Base-by-base conservation (phyloP, 192 early-diverging fungal genomes). In the Backusella parvicylindrica region DNA sequence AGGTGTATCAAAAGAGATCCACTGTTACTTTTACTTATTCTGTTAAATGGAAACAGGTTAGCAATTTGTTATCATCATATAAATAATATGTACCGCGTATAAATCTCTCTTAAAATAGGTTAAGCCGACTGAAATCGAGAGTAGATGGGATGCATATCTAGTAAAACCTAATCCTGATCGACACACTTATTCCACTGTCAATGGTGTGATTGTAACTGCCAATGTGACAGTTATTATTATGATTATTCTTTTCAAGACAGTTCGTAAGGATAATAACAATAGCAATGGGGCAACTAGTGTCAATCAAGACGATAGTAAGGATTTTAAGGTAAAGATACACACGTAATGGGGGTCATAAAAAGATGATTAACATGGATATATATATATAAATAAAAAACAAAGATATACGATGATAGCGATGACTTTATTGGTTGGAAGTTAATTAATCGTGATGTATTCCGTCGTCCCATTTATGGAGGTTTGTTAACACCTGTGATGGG, bases 371-470 rank as follows among this genome's bases (percentile, higher is more conserved):
- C 15, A 15, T 11, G 0, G 12, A 32, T 13, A 16, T 60, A 7
- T 60, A 26, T 8, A 28, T 60, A 23, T 60, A 23, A 38, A 38
- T 9, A 37, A 37, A 37, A 37, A 37, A 21, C 36, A n/a, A 26
- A 77, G 75, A 30, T 35, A 2, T 64, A 69, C 31, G 77, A 78
- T 32, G 77, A 73, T 21, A 49, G 21, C 32, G 91, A 92, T 49
- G 91, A 94, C 28, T 86, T 85, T 12, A 71, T 83, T n/a, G 91
- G 93, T 5, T 94, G 93, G 93, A 91, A 92, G 72, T 82, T 94
- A 40, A 81, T 94, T 36, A 91, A 93, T 37, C 90, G 89, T 16
- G 93, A 94, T 79, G 92, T 94, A 3, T 94, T 94, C 75, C 81
- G 93, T 23, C 80, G 90, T 7, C 93, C 93, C 0, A 77, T 75